These are phyloP conservation scores for Boletus semigastroideus DNA, from an alignment of 1,284 basidiomycete species.

Conservation along the genomic window DNA sequence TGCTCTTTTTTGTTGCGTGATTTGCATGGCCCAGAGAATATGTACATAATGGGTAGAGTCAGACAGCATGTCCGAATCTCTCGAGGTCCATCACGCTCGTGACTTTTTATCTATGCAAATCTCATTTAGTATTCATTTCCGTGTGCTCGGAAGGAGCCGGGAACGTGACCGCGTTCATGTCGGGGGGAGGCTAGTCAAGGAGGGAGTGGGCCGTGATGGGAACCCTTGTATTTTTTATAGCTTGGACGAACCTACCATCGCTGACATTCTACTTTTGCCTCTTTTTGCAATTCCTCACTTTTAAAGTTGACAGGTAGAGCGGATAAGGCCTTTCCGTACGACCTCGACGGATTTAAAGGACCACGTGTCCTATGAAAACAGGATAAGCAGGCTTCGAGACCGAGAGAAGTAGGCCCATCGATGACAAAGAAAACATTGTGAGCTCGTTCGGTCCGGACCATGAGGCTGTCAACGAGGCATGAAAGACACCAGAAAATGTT, in stretches of 20 bases:
- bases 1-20: neutral
- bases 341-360: neutral
- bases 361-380: neutral
- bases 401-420: neutral
- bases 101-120: neutral
- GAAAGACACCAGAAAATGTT: slow-evolving; percentile 6
- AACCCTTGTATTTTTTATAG: neutral
- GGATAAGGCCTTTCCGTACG: neutral
- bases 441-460: neutral
- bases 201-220: neutral
- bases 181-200: neutral
- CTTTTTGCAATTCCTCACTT: neutral
- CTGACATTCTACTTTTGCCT: neutral
- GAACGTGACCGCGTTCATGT: neutral
- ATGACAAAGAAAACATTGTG: neutral
- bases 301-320: neutral
- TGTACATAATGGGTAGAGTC: too few species aligned
- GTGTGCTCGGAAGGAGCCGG: neutral
- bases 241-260: neutral
- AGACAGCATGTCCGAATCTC: neutral
- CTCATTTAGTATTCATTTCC: slow-evolving; percentile 8
- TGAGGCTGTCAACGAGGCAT: slow-evolving; percentile 19
- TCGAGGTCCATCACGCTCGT: neutral
- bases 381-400: neutral
- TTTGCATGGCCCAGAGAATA: neutral